phyloP scores from a whole-genome alignment of 306 rosid genomes.

The Glycyrrhiza uralensis region DNA sequence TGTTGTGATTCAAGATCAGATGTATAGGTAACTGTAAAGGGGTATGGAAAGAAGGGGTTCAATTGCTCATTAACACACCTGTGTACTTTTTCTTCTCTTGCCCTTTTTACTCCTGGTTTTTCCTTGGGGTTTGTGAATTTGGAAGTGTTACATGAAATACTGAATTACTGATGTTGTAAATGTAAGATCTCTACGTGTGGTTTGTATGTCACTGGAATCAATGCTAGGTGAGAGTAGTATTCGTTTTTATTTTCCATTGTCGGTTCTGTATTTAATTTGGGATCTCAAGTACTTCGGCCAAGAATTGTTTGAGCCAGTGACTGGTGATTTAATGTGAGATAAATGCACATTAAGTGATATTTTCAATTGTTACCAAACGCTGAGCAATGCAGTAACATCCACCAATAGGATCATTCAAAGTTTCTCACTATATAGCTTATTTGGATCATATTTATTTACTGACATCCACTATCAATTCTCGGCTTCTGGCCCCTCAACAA shows the following conservation, averaged over 20 bases:
- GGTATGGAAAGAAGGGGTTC: conserved; percentile 37
- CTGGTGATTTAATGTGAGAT: background rate
- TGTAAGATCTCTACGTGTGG: conserved; percentile 2
- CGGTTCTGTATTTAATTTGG: background rate
- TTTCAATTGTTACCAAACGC: too few species aligned
- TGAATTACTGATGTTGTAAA: background rate
- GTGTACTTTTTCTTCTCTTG: background rate
- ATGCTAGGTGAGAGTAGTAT: background rate
- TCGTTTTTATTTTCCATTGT: background rate
- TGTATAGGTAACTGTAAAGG: conserved; percentile 51
- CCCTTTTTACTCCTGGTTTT: background rate
- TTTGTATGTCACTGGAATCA: background rate
- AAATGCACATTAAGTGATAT: too few species aligned
- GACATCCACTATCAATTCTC: too few species aligned
- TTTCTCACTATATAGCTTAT: too few species aligned
- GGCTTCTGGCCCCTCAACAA: too few species aligned
- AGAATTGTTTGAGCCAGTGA: background rate
- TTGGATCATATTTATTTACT: too few species aligned
- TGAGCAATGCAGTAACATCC: too few species aligned
- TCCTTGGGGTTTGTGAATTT: conserved; percentile 18
- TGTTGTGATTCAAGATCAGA: conserved; percentile 23
- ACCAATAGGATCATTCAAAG: too few species aligned
- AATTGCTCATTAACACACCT: conserved; percentile 19
- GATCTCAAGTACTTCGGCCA: background rate
- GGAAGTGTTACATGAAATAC: background rate